Conservation (phyloP, 1,139 yeast genomes). For the Diutina ranongensis region DNA sequence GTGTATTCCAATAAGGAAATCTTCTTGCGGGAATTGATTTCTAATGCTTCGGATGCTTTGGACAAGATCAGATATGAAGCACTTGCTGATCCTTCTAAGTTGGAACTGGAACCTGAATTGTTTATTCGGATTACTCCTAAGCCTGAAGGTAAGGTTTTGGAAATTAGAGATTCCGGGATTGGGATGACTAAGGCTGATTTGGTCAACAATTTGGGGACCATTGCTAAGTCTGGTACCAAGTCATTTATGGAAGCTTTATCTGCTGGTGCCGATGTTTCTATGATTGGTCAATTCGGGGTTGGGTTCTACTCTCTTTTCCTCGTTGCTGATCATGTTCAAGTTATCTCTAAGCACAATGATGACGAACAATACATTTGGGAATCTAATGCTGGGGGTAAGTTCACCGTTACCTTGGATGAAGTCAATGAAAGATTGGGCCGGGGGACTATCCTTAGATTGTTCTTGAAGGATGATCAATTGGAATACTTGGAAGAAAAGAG, state of each 20-base stretch:
- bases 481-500: constrained; percentile 99
- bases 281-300: constrained; percentile 99
- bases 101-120: constrained; percentile 92
- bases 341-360: constrained; percentile 95
- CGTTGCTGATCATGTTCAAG: constrained; percentile 99
- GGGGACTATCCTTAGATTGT: constrained; percentile 93
- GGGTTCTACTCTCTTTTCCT: constrained; percentile 99
- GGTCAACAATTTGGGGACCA: constrained; percentile 98
- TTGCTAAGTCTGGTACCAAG: constrained; percentile 99
- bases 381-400: constrained; percentile 99
- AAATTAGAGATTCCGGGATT: constrained; percentile 98
- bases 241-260: constrained; percentile 98
- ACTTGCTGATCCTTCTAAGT: constrained; percentile 78
- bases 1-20: constrained; percentile 99
- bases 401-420: constrained; percentile 89
- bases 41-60: constrained; percentile 94
- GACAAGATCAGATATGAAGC: constrained; percentile 98
- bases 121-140: constrained; percentile 95
- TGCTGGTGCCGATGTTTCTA: constrained; percentile 99
- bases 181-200: constrained; percentile 99
- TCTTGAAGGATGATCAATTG: constrained; percentile 97
- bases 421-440: constrained; percentile 77
- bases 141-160: constrained; percentile 89
- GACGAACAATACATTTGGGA: constrained; percentile 99
- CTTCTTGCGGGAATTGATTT: constrained; percentile 96